phyloP scores from a whole-genome alignment of 1,284 basidiomycete genomes.

The Tranzscheliella williamsii region DNA sequence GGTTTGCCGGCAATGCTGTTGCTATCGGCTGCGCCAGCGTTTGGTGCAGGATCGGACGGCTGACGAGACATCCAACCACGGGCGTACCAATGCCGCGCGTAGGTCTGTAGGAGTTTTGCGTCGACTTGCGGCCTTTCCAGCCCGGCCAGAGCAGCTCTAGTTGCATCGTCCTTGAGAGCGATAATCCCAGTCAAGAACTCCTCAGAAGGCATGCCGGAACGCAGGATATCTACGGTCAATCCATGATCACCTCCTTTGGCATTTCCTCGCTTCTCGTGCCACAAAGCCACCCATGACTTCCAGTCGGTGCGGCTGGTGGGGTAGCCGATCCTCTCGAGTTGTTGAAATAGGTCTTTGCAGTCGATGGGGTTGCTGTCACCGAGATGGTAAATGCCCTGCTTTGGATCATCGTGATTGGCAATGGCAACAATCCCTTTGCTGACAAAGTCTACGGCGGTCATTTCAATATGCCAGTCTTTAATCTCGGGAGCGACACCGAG shows the following conservation, averaged over 20 bases:
- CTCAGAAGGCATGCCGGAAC: slow-evolving; percentile 53
- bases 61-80: slow-evolving; percentile 53
- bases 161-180: slow-evolving; percentile 55
- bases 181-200: slow-evolving; percentile 48
- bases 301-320: slow-evolving; percentile 43
- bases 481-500: slow-evolving; percentile 55
- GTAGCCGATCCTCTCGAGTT: slow-evolving; percentile 52
- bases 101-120: slow-evolving; percentile 48
- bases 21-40: neutral
- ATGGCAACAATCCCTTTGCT: slow-evolving; percentile 54
- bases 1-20: slow-evolving; percentile 10
- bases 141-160: slow-evolving; percentile 33
- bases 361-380: slow-evolving; percentile 54
- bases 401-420: slow-evolving; percentile 38
- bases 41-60: slow-evolving; percentile 3
- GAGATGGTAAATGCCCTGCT: slow-evolving; percentile 54
- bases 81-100: slow-evolving; percentile 56
- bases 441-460: slow-evolving; percentile 59
- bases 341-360: slow-evolving; percentile 45
- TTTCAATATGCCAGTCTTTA: slow-evolving; percentile 54
- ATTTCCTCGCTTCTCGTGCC: slow-evolving; percentile 47
- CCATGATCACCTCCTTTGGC: slow-evolving; percentile 40
- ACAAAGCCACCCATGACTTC: slow-evolving; percentile 55
- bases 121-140: slow-evolving; percentile 50
- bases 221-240: slow-evolving; percentile 53